These are phyloP conservation scores for Podaxis sp. DNA, from an alignment of 768 basidiomycete genomes.

Conservation along the genomic window DNA sequence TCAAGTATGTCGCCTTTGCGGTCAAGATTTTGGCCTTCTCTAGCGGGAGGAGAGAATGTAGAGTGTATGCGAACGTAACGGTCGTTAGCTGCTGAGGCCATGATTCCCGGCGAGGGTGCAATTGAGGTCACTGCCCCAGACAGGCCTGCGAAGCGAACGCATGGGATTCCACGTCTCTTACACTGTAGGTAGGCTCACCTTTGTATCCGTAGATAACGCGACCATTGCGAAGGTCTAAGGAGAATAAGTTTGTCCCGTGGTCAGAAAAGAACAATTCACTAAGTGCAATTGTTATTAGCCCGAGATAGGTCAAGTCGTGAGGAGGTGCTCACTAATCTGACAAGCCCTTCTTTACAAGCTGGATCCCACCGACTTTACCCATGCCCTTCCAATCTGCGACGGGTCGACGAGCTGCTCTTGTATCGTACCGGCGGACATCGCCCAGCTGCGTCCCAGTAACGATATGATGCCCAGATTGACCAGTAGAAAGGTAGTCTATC, in stretches of 20 bases:
- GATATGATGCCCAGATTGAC: constrained; percentile 41
- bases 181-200: constrained; percentile 32
- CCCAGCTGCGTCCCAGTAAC: constrained; percentile 73
- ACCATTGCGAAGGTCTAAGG: constrained; percentile 69
- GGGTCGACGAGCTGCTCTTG: constrained; percentile 62
- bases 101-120: constrained; percentile 44
- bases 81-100: constrained; percentile 65
- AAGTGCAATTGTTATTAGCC: constrained; percentile 5
- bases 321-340: constrained; percentile 54
- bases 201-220: constrained; percentile 61
- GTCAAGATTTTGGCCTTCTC: constrained; percentile 46
- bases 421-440: constrained; percentile 74
- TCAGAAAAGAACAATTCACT: constrained; percentile 75
- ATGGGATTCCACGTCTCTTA: background rate
- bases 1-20: constrained; percentile 57
- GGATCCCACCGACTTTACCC: constrained; percentile 59
- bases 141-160: constrained; percentile 42
- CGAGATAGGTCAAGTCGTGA: background rate
- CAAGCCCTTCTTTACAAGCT: constrained; percentile 50
- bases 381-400: constrained; percentile 62
- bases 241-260: constrained; percentile 54
- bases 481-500: constrained; percentile 51
- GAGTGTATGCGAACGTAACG: constrained; percentile 70
- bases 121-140: constrained; percentile 68
- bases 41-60: constrained; percentile 44